Evolutionary conservation across 495 filamentous ascomycete species (phyloP).

Genomic region (Hyaloscypha variabilis): DNA sequence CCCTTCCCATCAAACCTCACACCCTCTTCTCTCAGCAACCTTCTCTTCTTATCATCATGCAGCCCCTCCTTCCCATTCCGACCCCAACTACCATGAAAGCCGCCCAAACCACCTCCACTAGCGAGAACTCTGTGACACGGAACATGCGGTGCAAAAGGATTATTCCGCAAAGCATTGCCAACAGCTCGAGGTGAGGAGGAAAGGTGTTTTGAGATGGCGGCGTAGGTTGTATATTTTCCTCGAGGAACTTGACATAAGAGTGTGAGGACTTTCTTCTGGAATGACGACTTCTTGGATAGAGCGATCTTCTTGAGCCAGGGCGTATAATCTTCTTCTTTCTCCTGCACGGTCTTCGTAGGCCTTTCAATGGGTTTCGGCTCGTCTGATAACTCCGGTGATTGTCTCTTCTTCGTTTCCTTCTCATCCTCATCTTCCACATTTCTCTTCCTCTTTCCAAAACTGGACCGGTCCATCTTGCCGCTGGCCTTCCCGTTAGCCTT

Average conservation of each 20-base stretch:
- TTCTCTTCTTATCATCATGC: slow-evolving; percentile 49
- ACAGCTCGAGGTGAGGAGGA: slow-evolving; percentile 76
- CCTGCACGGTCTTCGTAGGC: background rate
- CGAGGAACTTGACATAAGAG: slow-evolving; percentile 70
- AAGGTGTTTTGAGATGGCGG: slow-evolving; percentile 65
- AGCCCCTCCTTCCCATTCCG: slow-evolving; percentile 36
- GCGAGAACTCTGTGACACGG: slow-evolving; percentile 55
- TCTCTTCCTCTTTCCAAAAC: slow-evolving; percentile 27
- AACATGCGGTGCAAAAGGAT: slow-evolving; percentile 71
- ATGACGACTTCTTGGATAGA: slow-evolving; percentile 21
- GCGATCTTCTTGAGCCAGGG: slow-evolving; percentile 28
- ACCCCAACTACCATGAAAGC: slow-evolving; percentile 55
- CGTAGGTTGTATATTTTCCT: slow-evolving; percentile 76
- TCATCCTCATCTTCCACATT: slow-evolving; percentile 23
- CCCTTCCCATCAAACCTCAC: slow-evolving; percentile 49
- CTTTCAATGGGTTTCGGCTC: background rate
- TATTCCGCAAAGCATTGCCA: slow-evolving; percentile 75
- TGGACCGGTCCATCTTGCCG: background rate
- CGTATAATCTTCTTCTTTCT: slow-evolving; percentile 7
- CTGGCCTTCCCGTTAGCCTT: background rate
- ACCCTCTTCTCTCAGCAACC: slow-evolving; percentile 48
- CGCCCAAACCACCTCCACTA: slow-evolving; percentile 47
- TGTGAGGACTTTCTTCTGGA: slow-evolving; percentile 30
- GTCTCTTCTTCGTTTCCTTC: slow-evolving; percentile 28
- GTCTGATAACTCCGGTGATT: background rate